Evolutionary conservation across 169 alveolate species (phyloP).

Genomic region (Eimeria zaria): DNA sequence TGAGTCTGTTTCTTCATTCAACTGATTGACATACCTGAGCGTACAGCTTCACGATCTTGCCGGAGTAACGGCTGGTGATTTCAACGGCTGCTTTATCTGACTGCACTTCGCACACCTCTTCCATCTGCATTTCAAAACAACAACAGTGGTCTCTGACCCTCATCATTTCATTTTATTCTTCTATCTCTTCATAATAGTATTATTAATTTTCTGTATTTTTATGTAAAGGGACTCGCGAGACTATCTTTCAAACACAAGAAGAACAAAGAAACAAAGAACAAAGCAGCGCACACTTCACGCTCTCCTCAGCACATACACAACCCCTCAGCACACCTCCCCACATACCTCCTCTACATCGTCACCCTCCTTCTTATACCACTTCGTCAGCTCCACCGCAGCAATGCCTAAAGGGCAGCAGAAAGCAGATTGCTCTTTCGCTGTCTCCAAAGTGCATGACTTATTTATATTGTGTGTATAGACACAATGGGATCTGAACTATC

Average conservation of each 20-base stretch:
- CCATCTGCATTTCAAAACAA: constrained; percentile 90
- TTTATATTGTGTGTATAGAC: no score
- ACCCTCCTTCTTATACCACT: constrained; percentile 96
- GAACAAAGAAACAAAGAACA: no score
- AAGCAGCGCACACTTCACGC: no score
- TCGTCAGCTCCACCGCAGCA: constrained; percentile 96
- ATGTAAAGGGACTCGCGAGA: no score
- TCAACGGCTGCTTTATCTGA: constrained; percentile 98
- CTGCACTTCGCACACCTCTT: constrained; percentile 96
- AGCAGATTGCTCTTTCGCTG: no score
- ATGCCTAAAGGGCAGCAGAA: constrained; percentile 91
- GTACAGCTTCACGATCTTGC: constrained; percentile 94
- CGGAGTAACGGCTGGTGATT: constrained; percentile 96
- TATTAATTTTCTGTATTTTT: no score
- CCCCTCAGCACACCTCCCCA: neutral
- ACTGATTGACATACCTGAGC: constrained; percentile 83
- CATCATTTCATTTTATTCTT: no score
- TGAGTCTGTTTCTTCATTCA: neutral
- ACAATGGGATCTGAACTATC: no score
- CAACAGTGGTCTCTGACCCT: no score
- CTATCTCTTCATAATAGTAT: no score
- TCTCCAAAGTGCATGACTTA: no score
- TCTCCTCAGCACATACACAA: neutral
- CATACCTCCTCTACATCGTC: constrained; percentile 95
- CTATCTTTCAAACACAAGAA: no score